Conservation (phyloP, 2,329 filamentous ascomycete genomes). For the Xylariaceae sp. region DNA sequence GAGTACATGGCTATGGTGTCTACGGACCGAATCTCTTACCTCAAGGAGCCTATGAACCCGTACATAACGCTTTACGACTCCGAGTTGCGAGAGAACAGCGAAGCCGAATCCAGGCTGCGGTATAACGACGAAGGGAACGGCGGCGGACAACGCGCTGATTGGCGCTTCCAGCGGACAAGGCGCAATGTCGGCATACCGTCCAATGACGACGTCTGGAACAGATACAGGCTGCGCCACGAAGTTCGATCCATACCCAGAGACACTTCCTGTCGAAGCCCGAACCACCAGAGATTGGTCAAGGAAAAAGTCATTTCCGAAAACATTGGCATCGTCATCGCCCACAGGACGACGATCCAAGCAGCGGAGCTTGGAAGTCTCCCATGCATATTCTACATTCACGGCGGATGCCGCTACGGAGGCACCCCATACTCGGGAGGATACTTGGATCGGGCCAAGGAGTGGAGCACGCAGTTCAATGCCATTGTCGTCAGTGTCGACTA, state of each 20-base stretch:
- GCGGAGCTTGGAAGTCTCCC: conserved; percentile 10
- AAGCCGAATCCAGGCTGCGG: conserved; percentile 11
- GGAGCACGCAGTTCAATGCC: conserved; percentile 13
- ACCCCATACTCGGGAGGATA: conserved; percentile 15
- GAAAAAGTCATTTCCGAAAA: conserved; percentile 10
- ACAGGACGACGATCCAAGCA: not conserved
- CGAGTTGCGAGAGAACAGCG: conserved; percentile 6
- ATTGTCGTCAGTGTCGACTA: conserved; percentile 20
- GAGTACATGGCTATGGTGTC: conserved; percentile 10
- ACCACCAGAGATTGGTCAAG: conserved; percentile 6
- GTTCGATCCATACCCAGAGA: conserved; percentile 10
- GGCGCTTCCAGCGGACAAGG: conserved; percentile 17
- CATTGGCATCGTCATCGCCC: conserved; percentile 12
- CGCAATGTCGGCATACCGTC: conserved; percentile 7
- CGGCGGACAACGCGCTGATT: conserved; percentile 13
- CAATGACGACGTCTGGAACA: conserved; percentile 2
- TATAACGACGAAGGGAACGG: conserved; percentile 9
- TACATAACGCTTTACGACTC: conserved; percentile 13
- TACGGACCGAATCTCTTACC: conserved; percentile 10
- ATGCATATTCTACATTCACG: conserved; percentile 22
- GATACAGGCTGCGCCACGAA: conserved; percentile 9
- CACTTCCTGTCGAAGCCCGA: conserved; percentile 1
- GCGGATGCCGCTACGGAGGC: conserved; percentile 17
- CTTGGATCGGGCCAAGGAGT: conserved; percentile 11
- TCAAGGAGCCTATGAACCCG: conserved; percentile 12